These are phyloP conservation scores for Zoysia pacifica DNA, from an alignment of 176 grass and related monocot species.

Conservation along the genomic window DNA sequence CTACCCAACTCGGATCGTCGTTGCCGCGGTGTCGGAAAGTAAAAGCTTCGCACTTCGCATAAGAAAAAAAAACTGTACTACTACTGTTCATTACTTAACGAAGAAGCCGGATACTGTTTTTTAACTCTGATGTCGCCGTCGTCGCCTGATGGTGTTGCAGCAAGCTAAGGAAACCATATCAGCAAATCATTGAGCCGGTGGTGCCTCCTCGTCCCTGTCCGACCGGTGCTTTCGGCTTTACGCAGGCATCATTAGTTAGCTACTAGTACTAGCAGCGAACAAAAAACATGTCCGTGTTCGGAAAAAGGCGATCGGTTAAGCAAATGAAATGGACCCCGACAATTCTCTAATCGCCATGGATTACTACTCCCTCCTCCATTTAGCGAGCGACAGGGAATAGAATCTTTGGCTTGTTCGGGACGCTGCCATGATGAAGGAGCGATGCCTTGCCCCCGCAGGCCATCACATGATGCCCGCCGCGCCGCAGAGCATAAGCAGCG, in stretches of 20 bases:
- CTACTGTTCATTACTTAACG: constrained; percentile 5
- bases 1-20: constrained; percentile 27
- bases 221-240: constrained; percentile 24
- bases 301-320: constrained; percentile 20
- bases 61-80: neutral
- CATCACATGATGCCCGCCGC: constrained; percentile 24
- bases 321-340: neutral
- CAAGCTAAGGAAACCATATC: neutral
- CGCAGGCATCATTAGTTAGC: constrained; percentile 8
- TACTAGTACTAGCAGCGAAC: neutral
- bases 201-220: neutral
- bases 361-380: neutral
- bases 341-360: constrained; percentile 3
- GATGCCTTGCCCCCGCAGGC: constrained; percentile 28
- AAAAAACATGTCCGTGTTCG: constrained; percentile 33
- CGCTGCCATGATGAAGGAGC: constrained; percentile 27
- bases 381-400: constrained; percentile 15
- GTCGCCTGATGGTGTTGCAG: constrained; percentile 8
- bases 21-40: constrained; percentile 49
- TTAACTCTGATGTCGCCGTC: constrained; percentile 12
- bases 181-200: constrained; percentile 33
- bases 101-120: constrained; percentile 27
- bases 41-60: constrained; percentile 2
- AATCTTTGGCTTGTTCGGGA: constrained; percentile 37
- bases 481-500: neutral